Percentiles rank a stretch among this genome's conserved stretches.
Conservation (phyloP, 192 early-diverging fungal genomes). For the Entophlyctis helioformis region DNA sequence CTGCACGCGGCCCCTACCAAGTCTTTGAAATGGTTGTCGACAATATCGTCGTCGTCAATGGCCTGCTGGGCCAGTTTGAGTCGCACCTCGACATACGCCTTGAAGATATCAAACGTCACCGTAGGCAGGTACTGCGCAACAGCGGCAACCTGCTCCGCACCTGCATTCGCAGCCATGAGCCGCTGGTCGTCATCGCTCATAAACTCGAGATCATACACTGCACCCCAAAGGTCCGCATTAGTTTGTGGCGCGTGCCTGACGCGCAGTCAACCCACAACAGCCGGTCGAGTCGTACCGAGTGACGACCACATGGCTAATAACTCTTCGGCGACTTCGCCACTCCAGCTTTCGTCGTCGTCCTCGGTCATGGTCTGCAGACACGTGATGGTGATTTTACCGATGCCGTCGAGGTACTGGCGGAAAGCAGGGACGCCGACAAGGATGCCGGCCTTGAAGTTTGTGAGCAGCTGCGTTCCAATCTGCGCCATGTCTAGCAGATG, state of each 20-base stretch:
- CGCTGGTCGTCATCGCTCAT: slow-evolving; percentile 21
- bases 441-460: slow-evolving; percentile 31
- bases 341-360: slow-evolving; percentile 17
- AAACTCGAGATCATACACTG: slow-evolving; percentile 5
- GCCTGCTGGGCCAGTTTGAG: slow-evolving; percentile 41
- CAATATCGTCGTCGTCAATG: slow-evolving; percentile 37
- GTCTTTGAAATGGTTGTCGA: slow-evolving; percentile 47
- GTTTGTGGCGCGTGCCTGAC: neutral
- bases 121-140: slow-evolving; percentile 33
- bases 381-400: slow-evolving; percentile 39
- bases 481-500: slow-evolving; percentile 33
- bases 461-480: slow-evolving; percentile 44
- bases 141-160: slow-evolving; percentile 10
- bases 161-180: slow-evolving; percentile 13
- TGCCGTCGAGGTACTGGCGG: slow-evolving; percentile 42
- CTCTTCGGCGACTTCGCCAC: slow-evolving; percentile 48
- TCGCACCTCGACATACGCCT: slow-evolving; percentile 47
- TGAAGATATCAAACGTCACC: slow-evolving; percentile 38
- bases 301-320: slow-evolving; percentile 48
- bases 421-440: slow-evolving; percentile 40
- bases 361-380: slow-evolving; percentile 13
- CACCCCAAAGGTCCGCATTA: neutral
- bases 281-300: slow-evolving; percentile 33
- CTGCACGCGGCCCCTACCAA: slow-evolving; percentile 32
- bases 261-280: neutral